A percentile compares a stretch with the other conserved stretches of the same genome.
Evolutionary conservation across 352 stramenopile genomes (phyloP).

Genomic region (Phytophthora megakarya): DNA sequence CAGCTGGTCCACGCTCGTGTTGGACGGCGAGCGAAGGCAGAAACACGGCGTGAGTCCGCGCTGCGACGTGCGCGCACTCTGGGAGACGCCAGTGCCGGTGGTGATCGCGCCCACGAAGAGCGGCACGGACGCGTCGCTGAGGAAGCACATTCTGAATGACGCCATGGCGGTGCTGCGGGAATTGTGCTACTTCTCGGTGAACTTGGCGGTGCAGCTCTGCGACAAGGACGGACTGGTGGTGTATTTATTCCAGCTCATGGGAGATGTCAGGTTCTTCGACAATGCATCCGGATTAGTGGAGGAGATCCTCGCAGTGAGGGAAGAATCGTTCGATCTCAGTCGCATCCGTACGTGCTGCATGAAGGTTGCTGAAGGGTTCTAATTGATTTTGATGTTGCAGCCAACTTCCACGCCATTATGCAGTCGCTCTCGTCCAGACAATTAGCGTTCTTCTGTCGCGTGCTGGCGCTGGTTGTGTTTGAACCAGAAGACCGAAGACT

Average conservation of each 20-base stretch:
- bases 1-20: slow-evolving; percentile 38
- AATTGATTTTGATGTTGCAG: slow-evolving; percentile 41
- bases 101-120: slow-evolving; percentile 41
- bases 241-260: slow-evolving; percentile 94
- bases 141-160: slow-evolving; percentile 70
- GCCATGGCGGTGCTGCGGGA: slow-evolving; percentile 82
- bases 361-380: not conserved
- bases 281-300: slow-evolving; percentile 90
- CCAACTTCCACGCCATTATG: slow-evolving; percentile 91
- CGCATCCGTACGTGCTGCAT: slow-evolving; percentile 58
- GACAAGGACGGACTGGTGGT: slow-evolving; percentile 88
- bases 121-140: slow-evolving; percentile 48
- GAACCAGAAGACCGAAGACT: slow-evolving; percentile 94
- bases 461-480: slow-evolving; percentile 95
- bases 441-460: slow-evolving; percentile 95
- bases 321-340: slow-evolving; percentile 80
- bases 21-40: slow-evolving; percentile 36
- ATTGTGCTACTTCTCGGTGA: slow-evolving; percentile 81
- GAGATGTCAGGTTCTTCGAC: slow-evolving; percentile 91
- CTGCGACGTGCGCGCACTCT: slow-evolving; percentile 63
- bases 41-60: slow-evolving; percentile 40
- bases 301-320: slow-evolving; percentile 91
- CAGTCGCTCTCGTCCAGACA: slow-evolving; percentile 90
- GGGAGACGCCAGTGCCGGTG: slow-evolving; percentile 50
- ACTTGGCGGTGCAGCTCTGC: slow-evolving; percentile 69